A percentile compares a stretch with the other conserved stretches of the same genome.
Conservation (phyloP, 2,329 filamentous ascomycete species). For the Fusarium sp. region DNA sequence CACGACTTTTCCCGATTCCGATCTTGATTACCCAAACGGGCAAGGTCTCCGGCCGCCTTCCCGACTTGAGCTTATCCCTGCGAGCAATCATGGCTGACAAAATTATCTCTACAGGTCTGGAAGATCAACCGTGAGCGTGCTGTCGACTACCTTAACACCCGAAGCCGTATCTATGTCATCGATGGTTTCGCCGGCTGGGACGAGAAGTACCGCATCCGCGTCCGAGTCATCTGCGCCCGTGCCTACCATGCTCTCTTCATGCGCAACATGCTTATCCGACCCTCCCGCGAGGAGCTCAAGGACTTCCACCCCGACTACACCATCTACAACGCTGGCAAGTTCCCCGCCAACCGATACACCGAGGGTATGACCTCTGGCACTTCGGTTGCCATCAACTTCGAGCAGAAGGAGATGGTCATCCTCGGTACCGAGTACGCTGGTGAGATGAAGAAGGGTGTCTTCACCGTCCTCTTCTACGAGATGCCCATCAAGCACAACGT, state of each 20-base stretch:
- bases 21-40: conserved; percentile 18
- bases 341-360: conserved; percentile 98
- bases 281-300: conserved; percentile 89
- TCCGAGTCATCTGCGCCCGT: conserved; percentile 97
- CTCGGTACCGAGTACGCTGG: conserved; percentile 98
- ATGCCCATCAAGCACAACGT: conserved; percentile 99
- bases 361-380: conserved; percentile 99
- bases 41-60: conserved; percentile 16
- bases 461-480: conserved; percentile 99
- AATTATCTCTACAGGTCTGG: conserved; percentile 79
- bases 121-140: conserved; percentile 99
- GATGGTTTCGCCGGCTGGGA: conserved; percentile 99
- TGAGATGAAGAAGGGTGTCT: conserved; percentile 88
- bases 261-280: conserved; percentile 99
- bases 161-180: conserved; percentile 98
- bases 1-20: conserved; percentile 43
- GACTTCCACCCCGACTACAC: conserved; percentile 99
- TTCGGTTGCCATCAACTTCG: conserved; percentile 98
- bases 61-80: conserved; percentile 1
- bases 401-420: conserved; percentile 99
- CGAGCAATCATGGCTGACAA: conserved; percentile 36
- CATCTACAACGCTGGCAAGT: conserved; percentile 99
- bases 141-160: conserved; percentile 98
- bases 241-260: conserved; percentile 99
- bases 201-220: conserved; percentile 95